Percentiles rank a stretch among this genome's conserved stretches.
These are phyloP conservation scores for Vigna angularis DNA, from an alignment of 306 rosid species.

Conservation along the genomic window DNA sequence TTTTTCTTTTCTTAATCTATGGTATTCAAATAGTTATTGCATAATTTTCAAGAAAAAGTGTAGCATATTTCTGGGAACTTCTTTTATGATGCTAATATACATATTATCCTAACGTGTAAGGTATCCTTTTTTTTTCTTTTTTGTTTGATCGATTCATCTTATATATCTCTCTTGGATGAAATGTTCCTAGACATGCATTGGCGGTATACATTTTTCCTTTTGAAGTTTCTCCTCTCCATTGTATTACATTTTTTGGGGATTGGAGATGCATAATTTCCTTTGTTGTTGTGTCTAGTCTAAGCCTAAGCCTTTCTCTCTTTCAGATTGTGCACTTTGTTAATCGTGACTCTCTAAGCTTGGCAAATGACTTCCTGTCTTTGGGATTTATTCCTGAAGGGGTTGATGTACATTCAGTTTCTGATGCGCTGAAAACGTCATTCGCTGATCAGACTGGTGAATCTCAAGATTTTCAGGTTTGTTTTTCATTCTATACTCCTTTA, in stretches of 20 bases:
- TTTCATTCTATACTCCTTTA: conserved; percentile 7
- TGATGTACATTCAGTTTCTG: conserved; percentile 71
- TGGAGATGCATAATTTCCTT: conserved; percentile 15
- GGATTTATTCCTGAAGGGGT: conserved; percentile 95
- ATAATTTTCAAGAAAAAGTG: conserved; percentile 25
- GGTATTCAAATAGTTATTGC: conserved; percentile 6
- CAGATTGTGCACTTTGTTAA: conserved; percentile 99
- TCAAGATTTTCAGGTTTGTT: conserved; percentile 92
- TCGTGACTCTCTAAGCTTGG: conserved; percentile 96
- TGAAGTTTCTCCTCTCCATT: background rate
- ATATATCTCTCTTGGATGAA: conserved; percentile 29
- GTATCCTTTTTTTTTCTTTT: conserved; percentile 29
- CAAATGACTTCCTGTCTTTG: conserved; percentile 94
- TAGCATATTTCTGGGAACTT: conserved; percentile 4
- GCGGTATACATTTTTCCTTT: background rate
- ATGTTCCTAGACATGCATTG: conserved; percentile 6
- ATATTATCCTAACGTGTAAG: conserved; percentile 23
- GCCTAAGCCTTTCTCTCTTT: conserved; percentile 54
- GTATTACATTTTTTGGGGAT: background rate
- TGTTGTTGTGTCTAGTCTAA: conserved; percentile 42
- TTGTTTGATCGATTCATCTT: conserved; percentile 22
- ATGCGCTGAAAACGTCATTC: conserved; percentile 74
- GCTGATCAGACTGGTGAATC: conserved; percentile 61
- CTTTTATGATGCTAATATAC: conserved; percentile 20
- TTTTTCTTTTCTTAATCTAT: conserved; percentile 11